Evolutionary conservation across 768 basidiomycete species (phyloP).

Genomic region (Mycena crocata): DNA sequence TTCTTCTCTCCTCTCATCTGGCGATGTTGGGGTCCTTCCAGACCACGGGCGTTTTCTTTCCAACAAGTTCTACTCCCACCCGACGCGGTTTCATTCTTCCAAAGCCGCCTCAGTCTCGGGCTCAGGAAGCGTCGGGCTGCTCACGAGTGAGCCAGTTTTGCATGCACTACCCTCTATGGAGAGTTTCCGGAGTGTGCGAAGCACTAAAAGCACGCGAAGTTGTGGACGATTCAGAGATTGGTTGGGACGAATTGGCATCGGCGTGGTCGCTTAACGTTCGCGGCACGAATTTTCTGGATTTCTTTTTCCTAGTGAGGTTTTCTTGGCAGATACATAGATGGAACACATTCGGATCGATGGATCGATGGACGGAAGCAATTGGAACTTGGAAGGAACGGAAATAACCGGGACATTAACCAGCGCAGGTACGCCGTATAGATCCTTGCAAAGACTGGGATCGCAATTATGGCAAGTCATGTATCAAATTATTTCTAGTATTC

Average conservation of each 20-base stretch:
- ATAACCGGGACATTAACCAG: conserved; percentile 17
- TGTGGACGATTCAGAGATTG: conserved; percentile 54
- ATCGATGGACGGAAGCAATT: conserved; percentile 7
- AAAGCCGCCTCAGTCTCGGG: conserved; percentile 27
- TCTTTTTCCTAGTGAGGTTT: conserved; percentile 1
- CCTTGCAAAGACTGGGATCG: background rate
- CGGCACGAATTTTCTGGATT: background rate
- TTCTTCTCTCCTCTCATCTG: conserved; percentile 24
- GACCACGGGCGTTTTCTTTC: conserved; percentile 26
- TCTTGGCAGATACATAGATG: conserved; percentile 17
- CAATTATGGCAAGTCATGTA: conserved; percentile 10
- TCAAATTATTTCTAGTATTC: conserved; percentile 19
- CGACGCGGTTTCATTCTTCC: conserved; percentile 9
- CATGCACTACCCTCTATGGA: conserved; percentile 57
- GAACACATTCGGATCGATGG: no score
- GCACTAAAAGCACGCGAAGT: conserved; percentile 54
- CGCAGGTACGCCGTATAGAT: conserved; percentile 22
- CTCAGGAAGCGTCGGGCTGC: conserved; percentile 14
- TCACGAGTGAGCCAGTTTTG: conserved; percentile 36
- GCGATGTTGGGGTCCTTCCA: conserved; percentile 24
- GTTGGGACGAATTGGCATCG: conserved; percentile 49
- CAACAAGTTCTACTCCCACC: conserved; percentile 29
- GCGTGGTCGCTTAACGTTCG: conserved; percentile 30
- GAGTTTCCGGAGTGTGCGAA: conserved; percentile 57
- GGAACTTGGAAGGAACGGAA: conserved; percentile 18